Base-by-base conservation (phyloP, 768 basidiomycete genomes). In the Termitomyces eurrhizus region DNA sequence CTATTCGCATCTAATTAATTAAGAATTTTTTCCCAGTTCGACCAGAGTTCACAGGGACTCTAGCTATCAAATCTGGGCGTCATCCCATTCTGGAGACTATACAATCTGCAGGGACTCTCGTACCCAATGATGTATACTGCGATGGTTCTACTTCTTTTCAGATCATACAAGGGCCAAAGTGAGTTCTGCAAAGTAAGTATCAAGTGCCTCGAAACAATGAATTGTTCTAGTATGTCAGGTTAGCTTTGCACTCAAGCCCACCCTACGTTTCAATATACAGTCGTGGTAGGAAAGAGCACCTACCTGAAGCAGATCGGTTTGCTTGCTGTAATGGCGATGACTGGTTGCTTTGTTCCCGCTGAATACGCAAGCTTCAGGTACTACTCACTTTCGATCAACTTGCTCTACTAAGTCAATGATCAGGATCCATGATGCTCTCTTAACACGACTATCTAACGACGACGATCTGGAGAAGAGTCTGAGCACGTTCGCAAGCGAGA, bases 401-500 rank as follows among this genome's bases (percentile, higher is more conserved):
- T 4, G 44, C 62, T 48, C 46, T 9, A 29, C 11, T 36, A 21
- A 21, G 54, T 48, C 46, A 33, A 18, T 50, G 16, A 51, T 41
- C 53, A 93, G 90, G 33, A 79, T 94, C 2, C 90, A 95, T 62
- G 93, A 96, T 62, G 82, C 88, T 0, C 79, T 98, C 5, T 80
- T 98, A 29, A 90, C 88, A 0, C 85, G 96, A 2, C 77, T 99
- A 18, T 96, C 93, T 0, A 98, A 98, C 66, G 95, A 98, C 64
- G 95, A 98, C 67, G 89, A 93, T 65, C 82, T 95, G 69, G 93
- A 96, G 72, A 89, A 86, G 68, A 90, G 83, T 48, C 72, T 98
- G 29, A 97, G 95, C 65, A 98, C 97, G 0, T 99, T 99, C 74
- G 93, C 94, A 1, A 88, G 85, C 64, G 96, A 99, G 74, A 98